A percentile compares a stretch with the other conserved stretches of the same genome.
These are phyloP conservation scores for Sanghuangporus baumii DNA, from an alignment of 1,284 basidiomycete species.

Conservation along the genomic window DNA sequence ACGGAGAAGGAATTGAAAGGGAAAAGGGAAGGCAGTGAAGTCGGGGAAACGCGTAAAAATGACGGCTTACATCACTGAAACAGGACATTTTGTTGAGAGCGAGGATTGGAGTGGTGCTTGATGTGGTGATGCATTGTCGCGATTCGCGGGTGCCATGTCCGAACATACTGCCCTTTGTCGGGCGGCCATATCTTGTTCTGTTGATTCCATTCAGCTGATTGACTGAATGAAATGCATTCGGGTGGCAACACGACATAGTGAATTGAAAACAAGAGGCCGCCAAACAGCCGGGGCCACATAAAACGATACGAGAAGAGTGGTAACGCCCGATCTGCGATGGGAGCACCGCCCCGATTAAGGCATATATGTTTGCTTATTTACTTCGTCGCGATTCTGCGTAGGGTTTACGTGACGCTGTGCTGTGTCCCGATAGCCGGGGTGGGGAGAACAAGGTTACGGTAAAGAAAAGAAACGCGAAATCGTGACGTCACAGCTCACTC, in stretches of 20 bases:
- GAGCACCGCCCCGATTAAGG: not conserved
- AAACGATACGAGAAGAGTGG: not conserved
- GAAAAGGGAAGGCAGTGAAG: not conserved
- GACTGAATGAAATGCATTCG: not conserved
- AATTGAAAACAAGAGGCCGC: not conserved
- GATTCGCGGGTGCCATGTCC: not conserved
- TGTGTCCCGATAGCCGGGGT: not conserved
- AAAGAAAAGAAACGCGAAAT: not conserved
- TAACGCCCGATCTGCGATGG: not conserved
- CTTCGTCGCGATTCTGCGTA: not conserved
- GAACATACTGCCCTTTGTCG: not conserved
- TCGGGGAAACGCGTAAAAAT: constrained; percentile 1
- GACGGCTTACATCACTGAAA: not conserved
- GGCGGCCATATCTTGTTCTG: not conserved
- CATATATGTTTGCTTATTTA: not conserved
- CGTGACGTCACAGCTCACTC: not conserved
- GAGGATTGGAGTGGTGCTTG: not conserved
- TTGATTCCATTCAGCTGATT: not conserved
- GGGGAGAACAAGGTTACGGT: not conserved
- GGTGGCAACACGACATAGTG: not conserved
- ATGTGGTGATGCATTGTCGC: constrained; percentile 2
- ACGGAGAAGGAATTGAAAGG: not conserved
- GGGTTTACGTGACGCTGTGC: not conserved
- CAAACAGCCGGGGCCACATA: not conserved
- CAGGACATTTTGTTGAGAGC: not conserved